These are phyloP conservation scores for Trichaptum fuscoviolaceum DNA, from an alignment of 768 basidiomycete species.

Conservation along the genomic window DNA sequence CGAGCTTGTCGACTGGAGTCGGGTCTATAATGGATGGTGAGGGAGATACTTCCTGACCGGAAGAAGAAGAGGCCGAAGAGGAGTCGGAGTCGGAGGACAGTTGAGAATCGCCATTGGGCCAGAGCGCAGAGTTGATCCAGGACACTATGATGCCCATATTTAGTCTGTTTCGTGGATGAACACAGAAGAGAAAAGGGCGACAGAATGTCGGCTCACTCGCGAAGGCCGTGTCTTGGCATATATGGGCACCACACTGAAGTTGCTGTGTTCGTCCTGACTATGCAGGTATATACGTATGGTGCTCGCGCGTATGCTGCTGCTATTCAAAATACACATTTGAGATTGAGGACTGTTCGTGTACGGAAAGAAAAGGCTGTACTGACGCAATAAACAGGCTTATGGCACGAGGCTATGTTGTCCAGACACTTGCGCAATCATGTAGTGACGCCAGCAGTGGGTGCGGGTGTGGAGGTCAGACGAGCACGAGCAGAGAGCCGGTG, in stretches of 20 bases:
- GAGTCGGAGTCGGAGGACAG: neutral
- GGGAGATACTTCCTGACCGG: neutral
- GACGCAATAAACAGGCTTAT: slow-evolving; percentile 3
- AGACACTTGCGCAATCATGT: neutral
- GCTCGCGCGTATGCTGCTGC: neutral
- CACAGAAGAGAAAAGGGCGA: slow-evolving; percentile 1
- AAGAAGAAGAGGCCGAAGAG: neutral
- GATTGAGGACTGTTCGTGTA: neutral
- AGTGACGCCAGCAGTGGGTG: neutral
- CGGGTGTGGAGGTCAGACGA: slow-evolving; percentile 11
- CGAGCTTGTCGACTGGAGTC: neutral
- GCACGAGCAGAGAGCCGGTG: slow-evolving; percentile 7
- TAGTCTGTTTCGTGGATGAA: slow-evolving; percentile 2
- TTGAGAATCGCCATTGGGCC: neutral
- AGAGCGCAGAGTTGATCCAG: slow-evolving; percentile 1
- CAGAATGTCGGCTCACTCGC: slow-evolving; percentile 2
- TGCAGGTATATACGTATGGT: neutral
- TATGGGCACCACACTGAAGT: neutral
- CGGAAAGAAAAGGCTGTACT: neutral
- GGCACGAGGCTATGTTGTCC: slow-evolving; percentile 3
- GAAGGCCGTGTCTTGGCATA: neutral
- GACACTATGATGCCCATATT: slow-evolving; percentile 5
- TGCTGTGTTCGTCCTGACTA: neutral
- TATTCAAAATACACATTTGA: neutral
- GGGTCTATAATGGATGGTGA: neutral